Base-by-base conservation (phyloP, 2,329 filamentous ascomycete genomes). In the Aspergillus sp. region DNA sequence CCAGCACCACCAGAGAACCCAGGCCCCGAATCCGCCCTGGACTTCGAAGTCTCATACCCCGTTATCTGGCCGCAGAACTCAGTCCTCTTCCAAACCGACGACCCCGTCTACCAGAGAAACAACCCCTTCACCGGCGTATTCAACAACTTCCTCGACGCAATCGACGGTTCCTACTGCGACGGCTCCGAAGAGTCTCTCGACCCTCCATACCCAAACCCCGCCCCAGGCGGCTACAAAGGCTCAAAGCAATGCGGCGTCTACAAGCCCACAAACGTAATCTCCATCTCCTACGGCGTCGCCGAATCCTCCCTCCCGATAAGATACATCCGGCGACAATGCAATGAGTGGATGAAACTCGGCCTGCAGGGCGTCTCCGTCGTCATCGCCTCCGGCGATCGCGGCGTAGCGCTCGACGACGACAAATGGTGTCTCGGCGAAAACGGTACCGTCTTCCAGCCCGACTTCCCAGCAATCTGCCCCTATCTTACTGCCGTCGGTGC, bases 251-350 rank as follows among this genome's bases (percentile, higher is more conserved):
- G 80, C 57, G 79, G 79, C 7, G 74, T 80, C 19, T 83, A 79
- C 72, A 75, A 79, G 63, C 81, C 82, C 2, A 82, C 83, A 9
- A 83, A 84, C 60, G 83, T 85, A 6, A 78, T 85, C 59, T 80
- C 77, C 39, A 82, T 87, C 62, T 83, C 80, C 3, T 85, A 86
- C 66, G 82, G 82, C 47, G 80, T 80, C 43, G 76, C 80, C 44
- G 84, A 87, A 69, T 70, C 73, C 5, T 80, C 81, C 21, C 74
- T 86, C 19, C 83, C 84, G 0, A 70, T 77, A 5, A 74, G 72
- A 60, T 87, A 87, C 70, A 81, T 84, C 62, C 73, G 80, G 61
- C 71, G 76, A 3, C 76, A 79, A 60, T 78, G 76, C 62, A 73
- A 73, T 45, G 75, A 78, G 41, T 80, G 82, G 63, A 73, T 84